Percentiles rank a stretch among this genome's conserved stretches.
Evolutionary conservation across 2,329 filamentous ascomycete genomes (phyloP).

Genomic region (Monilinia fructigena): DNA sequence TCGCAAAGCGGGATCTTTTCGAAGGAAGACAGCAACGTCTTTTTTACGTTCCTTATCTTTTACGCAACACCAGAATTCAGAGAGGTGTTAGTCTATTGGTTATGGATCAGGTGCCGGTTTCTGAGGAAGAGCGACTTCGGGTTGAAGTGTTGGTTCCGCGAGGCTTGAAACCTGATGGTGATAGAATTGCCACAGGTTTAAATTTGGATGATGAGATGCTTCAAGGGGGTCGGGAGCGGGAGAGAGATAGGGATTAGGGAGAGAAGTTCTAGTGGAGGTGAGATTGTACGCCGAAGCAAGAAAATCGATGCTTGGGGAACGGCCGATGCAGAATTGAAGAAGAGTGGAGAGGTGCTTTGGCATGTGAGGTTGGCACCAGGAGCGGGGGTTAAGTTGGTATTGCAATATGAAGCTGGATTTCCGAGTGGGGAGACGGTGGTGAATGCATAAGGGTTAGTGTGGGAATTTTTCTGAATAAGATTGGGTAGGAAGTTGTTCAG

Average conservation of each 20-base stretch:
- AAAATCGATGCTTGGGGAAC: conserved; percentile 50
- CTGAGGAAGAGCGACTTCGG: conserved; percentile 56
- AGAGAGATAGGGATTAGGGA: conserved; percentile 34
- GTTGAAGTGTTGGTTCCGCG: conserved; percentile 52
- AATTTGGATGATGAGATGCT: conserved; percentile 20
- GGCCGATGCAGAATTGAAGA: conserved; percentile 53
- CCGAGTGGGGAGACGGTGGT: conserved; percentile 51
- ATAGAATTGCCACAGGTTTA: conserved; percentile 42
- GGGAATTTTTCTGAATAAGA: neutral
- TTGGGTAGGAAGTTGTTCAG: neutral
- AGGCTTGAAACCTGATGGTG: conserved; percentile 46
- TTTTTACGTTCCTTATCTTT: conserved; percentile 49
- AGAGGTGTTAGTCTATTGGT: conserved; percentile 49
- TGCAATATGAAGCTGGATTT: conserved; percentile 62
- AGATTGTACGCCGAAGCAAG: conserved; percentile 27
- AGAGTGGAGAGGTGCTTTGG: conserved; percentile 59
- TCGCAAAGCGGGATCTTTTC: conserved; percentile 52
- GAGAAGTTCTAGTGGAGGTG: neutral
- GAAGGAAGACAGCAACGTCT: conserved; percentile 53
- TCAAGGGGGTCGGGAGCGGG: conserved; percentile 30
- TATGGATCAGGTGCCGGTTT: conserved; percentile 61
- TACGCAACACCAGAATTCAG: conserved; percentile 52
- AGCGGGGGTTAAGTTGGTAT: conserved; percentile 53
- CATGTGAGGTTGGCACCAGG: conserved; percentile 58
- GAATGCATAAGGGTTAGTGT: conserved; percentile 21